Evolutionary conservation across 1,284 basidiomycete genomes (phyloP).

Genomic region (Puccinia coronata): DNA sequence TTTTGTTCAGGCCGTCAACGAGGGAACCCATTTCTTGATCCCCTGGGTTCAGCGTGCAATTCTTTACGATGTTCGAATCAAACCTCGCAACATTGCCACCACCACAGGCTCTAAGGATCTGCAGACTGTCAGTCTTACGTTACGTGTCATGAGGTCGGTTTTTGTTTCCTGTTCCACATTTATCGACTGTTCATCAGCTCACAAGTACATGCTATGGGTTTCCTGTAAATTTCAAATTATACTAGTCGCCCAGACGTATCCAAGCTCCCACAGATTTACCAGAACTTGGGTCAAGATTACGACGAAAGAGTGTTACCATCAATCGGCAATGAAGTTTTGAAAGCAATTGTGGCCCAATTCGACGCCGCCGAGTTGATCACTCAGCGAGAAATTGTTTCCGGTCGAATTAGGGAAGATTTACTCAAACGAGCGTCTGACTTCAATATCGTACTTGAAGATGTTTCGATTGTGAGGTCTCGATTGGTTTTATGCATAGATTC

Average conservation of each 20-base stretch:
- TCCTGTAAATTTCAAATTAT: no score
- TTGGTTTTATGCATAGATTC: not conserved
- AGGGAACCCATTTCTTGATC: conserved; percentile 97
- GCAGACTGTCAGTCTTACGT: conserved; percentile 95
- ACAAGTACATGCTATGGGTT: not conserved
- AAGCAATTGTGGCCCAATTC: conserved; percentile 97
- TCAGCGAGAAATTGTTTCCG: conserved; percentile 69
- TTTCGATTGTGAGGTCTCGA: conserved; percentile 79
- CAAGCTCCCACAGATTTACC: conserved; percentile 91
- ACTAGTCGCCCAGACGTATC: conserved; percentile 73
- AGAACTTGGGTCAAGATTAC: conserved; percentile 89
- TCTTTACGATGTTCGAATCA: conserved; percentile 95
- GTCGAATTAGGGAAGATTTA: conserved; percentile 89
- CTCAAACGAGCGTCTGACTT: conserved; percentile 93
- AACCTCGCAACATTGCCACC: conserved; percentile 95
- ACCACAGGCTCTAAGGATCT: conserved; percentile 92
- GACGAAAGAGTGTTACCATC: conserved; percentile 83
- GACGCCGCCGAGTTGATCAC: conserved; percentile 93
- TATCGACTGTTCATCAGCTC: not conserved
- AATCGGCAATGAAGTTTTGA: conserved; percentile 94
- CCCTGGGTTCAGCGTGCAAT: conserved; percentile 95
- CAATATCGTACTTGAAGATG: conserved; percentile 93
- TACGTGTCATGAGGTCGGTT: conserved; percentile 78
- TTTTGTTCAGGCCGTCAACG: conserved; percentile 69
- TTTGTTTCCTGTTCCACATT: not conserved